Conservation (phyloP, 208 protist genomes). For the Trypanosoma theileri region DNA sequence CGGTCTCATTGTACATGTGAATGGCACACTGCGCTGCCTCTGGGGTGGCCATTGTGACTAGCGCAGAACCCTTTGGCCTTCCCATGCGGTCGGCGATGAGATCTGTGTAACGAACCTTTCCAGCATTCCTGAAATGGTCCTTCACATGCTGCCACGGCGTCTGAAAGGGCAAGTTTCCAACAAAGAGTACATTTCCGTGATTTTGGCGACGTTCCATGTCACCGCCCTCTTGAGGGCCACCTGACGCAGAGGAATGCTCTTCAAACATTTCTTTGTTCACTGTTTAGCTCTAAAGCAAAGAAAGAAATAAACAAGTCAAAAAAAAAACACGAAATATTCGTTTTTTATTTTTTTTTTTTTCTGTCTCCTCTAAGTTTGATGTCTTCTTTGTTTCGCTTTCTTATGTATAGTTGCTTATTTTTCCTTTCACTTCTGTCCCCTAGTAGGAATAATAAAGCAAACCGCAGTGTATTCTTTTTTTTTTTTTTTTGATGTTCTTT, state of each 20-base stretch:
- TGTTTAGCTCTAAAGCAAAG: neutral
- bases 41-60: slow-evolving; percentile 78
- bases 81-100: slow-evolving; percentile 77
- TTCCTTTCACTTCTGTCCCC: neutral
- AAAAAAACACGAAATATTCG: too few relatives aligned
- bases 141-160: slow-evolving; percentile 90
- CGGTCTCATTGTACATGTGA: slow-evolving; percentile 78
- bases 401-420: slow-evolving; percentile 1
- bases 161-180: slow-evolving; percentile 86
- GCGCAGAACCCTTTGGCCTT: slow-evolving; percentile 76
- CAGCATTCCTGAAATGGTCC: slow-evolving; percentile 82
- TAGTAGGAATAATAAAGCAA: slow-evolving; percentile 20
- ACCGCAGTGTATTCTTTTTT: neutral
- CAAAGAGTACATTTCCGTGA: slow-evolving; percentile 80
- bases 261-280: slow-evolving; percentile 17
- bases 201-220: slow-evolving; percentile 41
- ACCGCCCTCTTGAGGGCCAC: slow-evolving; percentile 15
- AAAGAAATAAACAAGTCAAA: too few relatives aligned
- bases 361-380: neutral
- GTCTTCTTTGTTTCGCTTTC: slow-evolving; percentile 5
- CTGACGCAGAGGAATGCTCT: slow-evolving; percentile 23
- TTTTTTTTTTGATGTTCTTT: neutral
- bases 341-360: neutral
- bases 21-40: slow-evolving; percentile 79
- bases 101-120: slow-evolving; percentile 86